Evolutionary conservation across 2,329 filamentous ascomycete species (phyloP).

Genomic region (Sporothrix brasiliensis): DNA sequence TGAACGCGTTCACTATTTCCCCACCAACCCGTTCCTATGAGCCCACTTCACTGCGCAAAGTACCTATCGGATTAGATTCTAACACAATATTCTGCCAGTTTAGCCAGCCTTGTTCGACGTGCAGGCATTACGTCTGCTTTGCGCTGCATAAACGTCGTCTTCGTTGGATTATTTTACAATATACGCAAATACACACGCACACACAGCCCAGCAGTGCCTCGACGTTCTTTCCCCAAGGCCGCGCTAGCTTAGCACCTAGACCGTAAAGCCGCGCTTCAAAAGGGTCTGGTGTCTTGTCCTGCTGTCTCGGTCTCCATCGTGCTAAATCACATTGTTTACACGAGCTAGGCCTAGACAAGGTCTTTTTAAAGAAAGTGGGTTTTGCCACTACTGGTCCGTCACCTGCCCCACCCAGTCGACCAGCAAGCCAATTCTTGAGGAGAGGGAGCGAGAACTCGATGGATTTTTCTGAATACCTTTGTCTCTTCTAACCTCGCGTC

Average conservation of each 20-base stretch:
- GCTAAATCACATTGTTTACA: conserved; percentile 29
- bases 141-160: not conserved
- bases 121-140: not conserved
- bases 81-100: conserved; percentile 3
- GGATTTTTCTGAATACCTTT: conserved; percentile 31
- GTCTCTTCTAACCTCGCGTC: conserved; percentile 33
- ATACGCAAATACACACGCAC: not conserved
- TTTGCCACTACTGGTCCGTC: conserved; percentile 36
- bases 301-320: conserved; percentile 30
- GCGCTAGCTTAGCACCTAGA: conserved; percentile 19
- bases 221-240: conserved; percentile 1
- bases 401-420: conserved; percentile 37
- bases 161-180: not conserved
- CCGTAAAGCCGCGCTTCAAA: conserved; percentile 30
- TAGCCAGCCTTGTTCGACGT: conserved; percentile 5
- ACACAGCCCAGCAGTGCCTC: conserved; percentile 10
- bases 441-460: conserved; percentile 29
- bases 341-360: conserved; percentile 35
- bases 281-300: conserved; percentile 30
- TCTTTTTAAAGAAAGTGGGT: conserved; percentile 35
- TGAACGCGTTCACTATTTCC: not conserved
- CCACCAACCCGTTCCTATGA: too few species aligned
- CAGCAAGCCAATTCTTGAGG: conserved; percentile 31
- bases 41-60: conserved; percentile 3
- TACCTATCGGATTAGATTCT: not conserved